Evolutionary conservation across 192 early-diverging fungal genomes (phyloP).

Genomic region (Entophlyctis helioformis): DNA sequence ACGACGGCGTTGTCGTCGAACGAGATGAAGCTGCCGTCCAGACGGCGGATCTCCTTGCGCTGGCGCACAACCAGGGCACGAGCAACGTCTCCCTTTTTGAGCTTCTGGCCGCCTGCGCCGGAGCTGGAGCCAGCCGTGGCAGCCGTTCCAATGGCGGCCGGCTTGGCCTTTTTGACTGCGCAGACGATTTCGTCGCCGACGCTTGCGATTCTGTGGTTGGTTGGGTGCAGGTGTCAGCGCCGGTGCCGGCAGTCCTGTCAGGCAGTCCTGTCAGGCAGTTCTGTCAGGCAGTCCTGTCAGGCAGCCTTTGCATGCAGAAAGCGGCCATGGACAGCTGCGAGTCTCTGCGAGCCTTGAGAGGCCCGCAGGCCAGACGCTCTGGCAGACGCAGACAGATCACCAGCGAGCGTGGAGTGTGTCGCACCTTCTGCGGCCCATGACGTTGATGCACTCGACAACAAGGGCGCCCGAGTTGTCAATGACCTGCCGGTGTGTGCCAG

Average conservation of each 20-base stretch:
- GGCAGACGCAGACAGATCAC: constrained; percentile 38
- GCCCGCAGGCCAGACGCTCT: too few species aligned
- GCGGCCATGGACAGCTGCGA: too few species aligned
- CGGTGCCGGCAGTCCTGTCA: too few species aligned
- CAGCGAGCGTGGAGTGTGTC: too few species aligned
- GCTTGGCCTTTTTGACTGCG: constrained; percentile 86
- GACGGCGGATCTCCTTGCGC: constrained; percentile 73
- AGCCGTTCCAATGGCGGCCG: constrained; percentile 35
- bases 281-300: too few species aligned
- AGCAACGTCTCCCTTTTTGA: constrained; percentile 90
- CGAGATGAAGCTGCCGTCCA: constrained; percentile 80
- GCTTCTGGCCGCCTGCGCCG: constrained; percentile 42
- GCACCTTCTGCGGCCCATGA: constrained; percentile 43
- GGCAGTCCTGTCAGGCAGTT: too few species aligned
- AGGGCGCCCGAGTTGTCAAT: constrained; percentile 97
- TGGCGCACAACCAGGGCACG: constrained; percentile 85
- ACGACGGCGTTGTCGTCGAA: constrained; percentile 98
- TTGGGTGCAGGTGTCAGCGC: too few species aligned
- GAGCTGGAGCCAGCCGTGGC: background rate
- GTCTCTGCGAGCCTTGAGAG: too few species aligned
- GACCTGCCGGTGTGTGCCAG: too few species aligned
- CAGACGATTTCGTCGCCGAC: constrained; percentile 89
- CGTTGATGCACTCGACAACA: constrained; percentile 90
- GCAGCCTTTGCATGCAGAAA: too few species aligned
- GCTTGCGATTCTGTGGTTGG: too few species aligned